Percentiles rank a stretch among this genome's conserved stretches.
Evolutionary conservation across 2,329 filamentous ascomycete genomes (phyloP).

Genomic region (Scleromitrula shiraiana): DNA sequence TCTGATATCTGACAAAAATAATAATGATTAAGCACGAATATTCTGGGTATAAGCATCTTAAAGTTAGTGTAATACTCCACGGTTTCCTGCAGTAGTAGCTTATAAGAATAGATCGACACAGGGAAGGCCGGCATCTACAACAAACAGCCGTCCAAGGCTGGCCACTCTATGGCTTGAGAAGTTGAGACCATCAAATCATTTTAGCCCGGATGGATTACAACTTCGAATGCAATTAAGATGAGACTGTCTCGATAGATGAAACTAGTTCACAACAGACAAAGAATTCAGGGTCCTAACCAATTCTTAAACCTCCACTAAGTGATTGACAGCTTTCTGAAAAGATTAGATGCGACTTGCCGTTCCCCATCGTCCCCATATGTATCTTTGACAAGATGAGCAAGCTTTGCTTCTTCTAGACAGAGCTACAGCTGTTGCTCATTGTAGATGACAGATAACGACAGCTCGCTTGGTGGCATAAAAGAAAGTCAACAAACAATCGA

Average conservation of each 20-base stretch:
- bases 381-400: conserved; percentile 17
- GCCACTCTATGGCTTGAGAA: no score
- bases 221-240: conserved; percentile 14
- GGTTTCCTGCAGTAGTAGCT: no score
- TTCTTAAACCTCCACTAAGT: neutral
- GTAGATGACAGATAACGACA: conserved; percentile 21
- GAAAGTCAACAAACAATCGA: conserved; percentile 21
- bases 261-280: conserved; percentile 19
- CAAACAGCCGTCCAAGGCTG: no score
- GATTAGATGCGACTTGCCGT: conserved; percentile 15
- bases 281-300: conserved; percentile 3
- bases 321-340: neutral
- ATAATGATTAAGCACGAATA: no score
- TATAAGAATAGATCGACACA: no score
- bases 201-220: conserved; percentile 15
- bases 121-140: no score
- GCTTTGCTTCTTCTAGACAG: conserved; percentile 18
- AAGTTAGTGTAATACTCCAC: no score
- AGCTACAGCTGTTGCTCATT: conserved; percentile 11
- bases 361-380: conserved; percentile 7
- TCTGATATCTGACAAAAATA: conserved; percentile 4
- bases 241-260: conserved; percentile 22
- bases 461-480: conserved; percentile 14
- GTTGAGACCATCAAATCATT: neutral
- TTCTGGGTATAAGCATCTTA: neutral